Base-by-base conservation (phyloP, 2,329 filamentous ascomycete genomes). In the Diaporthe australafricana region DNA sequence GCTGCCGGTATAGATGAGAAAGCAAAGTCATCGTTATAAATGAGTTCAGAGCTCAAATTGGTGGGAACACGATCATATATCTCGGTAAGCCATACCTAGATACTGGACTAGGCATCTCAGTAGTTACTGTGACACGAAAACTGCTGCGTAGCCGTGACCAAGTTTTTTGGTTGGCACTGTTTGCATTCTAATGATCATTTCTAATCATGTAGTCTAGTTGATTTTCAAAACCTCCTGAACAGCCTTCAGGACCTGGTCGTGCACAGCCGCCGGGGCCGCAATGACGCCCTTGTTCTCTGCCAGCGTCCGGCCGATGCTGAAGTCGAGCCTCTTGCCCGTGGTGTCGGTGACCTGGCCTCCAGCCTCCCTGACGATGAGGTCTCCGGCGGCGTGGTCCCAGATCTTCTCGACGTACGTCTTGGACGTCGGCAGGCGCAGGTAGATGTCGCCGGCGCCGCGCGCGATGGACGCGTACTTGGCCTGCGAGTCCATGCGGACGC, bases 391-490 rank as follows among this genome's bases (percentile, higher is more conserved):
- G 82, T 99, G 96, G 80, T 99, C 96, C 96, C 96, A 99, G 77
- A 99, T 99, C 90, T 99, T 99, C 88, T 99, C 96, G 81, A 97
- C 91, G 84, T 99, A 99, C 68, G 92, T 92, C 80, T 90, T 93
- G 73, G 79, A 81, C 6, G 94, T 92, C 4, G 96, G 96, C 72
- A 99, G 85, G 68, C 97, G 90, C 71, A 99, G 88, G 84, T 99
- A 99, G 75, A 99, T 92, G 80, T 99, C 96, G 63, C 95, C 96
- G 6, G 95, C 95, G 56, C 96, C 96, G 74, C 96, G 89, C 45
- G 96, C 96, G 80, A 99, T 97, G 45, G 94, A 96, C 74, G 92
- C 96, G 84, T 99, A 99, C 84, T 99, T 99, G 77, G 96, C 96
- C 84, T 99, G 96, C 67, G 94, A 97, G 85, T 99, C 96, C 93